Evolutionary conservation across 139 green algal genomes (phyloP).

Genomic region (Chlorella sp.): DNA sequence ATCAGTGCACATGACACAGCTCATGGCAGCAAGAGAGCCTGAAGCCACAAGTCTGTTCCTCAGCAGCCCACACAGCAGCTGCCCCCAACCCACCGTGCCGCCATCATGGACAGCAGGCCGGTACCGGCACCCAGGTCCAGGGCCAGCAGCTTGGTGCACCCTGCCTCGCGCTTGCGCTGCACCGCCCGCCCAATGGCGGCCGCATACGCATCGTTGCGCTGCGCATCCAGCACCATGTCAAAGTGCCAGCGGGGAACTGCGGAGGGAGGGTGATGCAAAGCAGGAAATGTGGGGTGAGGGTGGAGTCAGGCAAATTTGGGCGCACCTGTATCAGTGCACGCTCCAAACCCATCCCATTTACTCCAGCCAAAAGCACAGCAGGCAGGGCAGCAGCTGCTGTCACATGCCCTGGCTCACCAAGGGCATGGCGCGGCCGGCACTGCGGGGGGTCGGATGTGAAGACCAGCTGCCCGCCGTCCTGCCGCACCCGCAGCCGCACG

Average conservation of each 20-base stretch:
- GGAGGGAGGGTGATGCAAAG: too few species aligned
- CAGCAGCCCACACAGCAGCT: too few species aligned
- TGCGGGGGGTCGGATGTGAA: constrained; percentile 50
- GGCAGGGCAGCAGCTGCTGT: not conserved
- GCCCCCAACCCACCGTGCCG: constrained; percentile 63
- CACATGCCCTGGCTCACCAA: constrained; percentile 12
- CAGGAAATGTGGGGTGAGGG: too few species aligned
- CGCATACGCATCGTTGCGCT: constrained; percentile 77
- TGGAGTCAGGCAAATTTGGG: too few species aligned
- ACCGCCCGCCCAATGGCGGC: constrained; percentile 61
- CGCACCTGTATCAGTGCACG: too few species aligned
- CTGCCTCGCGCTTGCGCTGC: constrained; percentile 2
- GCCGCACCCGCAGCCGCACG: constrained; percentile 50
- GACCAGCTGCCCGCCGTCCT: constrained; percentile 58
- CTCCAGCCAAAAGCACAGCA: not conserved
- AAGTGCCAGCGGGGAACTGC: constrained; percentile 85
- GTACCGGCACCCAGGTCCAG: constrained; percentile 82
- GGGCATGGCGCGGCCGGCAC: constrained; percentile 64
- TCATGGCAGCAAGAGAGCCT: too few species aligned
- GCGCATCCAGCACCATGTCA: constrained; percentile 82
- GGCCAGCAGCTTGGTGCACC: constrained; percentile 46
- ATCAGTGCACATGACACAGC: too few species aligned
- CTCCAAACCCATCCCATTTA: too few species aligned
- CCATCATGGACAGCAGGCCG: constrained; percentile 85
- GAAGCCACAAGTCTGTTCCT: too few species aligned